Evolutionary conservation across 2,329 filamentous ascomycete genomes (phyloP), one percentile per base, ranked within the genome.

Genomic region (Botryotinia calthae): DNA sequence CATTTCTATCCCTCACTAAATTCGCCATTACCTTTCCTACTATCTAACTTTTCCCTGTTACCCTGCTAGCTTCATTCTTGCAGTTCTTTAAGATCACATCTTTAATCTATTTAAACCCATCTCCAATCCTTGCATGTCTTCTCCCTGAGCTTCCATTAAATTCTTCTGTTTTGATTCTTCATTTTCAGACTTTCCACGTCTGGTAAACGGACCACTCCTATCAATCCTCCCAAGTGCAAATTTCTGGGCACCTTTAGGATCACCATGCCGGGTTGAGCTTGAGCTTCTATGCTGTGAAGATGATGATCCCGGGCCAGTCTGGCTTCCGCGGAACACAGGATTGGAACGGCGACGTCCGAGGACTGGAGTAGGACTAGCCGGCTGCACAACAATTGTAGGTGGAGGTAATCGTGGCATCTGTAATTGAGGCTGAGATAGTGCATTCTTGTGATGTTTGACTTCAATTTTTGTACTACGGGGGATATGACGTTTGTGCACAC

Each of bases 261-360:
- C 56, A 34, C 7, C 31, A 12, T 25, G 2, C 20, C 9, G 31
- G 20, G 9, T 12, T 34, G 56, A 59, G 5, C 4, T 2, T 34
- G 18, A 9, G 18, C 1, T 22, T 20, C 18, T 22, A 34, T 58
- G 20, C 18, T 34, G 7, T 22, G 18, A 8, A 34, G 18, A 34
- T 58, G 18, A 34, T 34, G 28, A 10, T 0, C 8, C 56, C 14
- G 14, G n/a, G 2, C 18, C 12, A 16, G 1, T 31, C 22, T 18
- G 56, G 18, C 18, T 16, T 34, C 28, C 20, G 34, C 31, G 8
- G 31, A 2, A 1, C 22, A 2, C 9, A 12, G 31, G 4, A 59
- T 12, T 0, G 6, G 56, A 34, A 59, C 3, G 4, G 6, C 5
- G 20, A 14, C 4, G 3, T 25, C 0, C 37, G 2, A 14, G 1